Evolutionary conservation across 192 early-diverging fungal genomes (phyloP).

Genomic region (Entomortierella beljakovae): DNA sequence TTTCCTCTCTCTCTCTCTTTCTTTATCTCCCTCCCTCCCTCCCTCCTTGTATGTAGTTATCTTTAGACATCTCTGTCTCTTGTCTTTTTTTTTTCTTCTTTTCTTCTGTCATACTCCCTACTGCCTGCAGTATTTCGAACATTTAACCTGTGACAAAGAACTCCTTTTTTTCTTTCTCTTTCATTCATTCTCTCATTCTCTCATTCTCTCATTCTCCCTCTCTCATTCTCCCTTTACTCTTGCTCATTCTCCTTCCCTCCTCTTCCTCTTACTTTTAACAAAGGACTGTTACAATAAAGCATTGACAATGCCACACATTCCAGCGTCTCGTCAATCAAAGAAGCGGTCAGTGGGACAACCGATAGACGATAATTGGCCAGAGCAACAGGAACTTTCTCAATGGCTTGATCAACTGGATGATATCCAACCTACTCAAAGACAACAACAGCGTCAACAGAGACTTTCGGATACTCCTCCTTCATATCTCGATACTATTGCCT

Average conservation of each 20-base stretch:
- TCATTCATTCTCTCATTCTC: background rate
- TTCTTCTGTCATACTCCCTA: too few species aligned
- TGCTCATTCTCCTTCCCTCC: background rate
- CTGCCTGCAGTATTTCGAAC: too few species aligned
- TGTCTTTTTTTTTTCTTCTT: background rate
- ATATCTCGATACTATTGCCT: constrained; percentile 13
- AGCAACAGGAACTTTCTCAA: background rate
- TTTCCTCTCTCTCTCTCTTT: background rate
- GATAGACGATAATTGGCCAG: background rate
- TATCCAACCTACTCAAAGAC: background rate
- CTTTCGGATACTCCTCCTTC: constrained; percentile 4
- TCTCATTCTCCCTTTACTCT: background rate
- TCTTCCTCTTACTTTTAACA: background rate
- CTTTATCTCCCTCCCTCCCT: constrained; percentile 2
- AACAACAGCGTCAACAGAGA: constrained; percentile 7
- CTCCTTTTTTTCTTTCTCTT: background rate
- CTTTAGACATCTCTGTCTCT: background rate
- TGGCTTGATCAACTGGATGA: constrained; percentile 7
- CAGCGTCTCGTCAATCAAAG: background rate
- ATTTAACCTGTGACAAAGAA: too few species aligned
- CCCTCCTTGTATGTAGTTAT: background rate
- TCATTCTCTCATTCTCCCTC: constrained; percentile 3
- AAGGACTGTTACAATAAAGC: background rate
- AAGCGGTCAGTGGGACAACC: background rate
- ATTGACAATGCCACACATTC: background rate